phyloP scores from a whole-genome alignment of 2,329 filamentous ascomycete species.

The Tolypocladium album region DNA sequence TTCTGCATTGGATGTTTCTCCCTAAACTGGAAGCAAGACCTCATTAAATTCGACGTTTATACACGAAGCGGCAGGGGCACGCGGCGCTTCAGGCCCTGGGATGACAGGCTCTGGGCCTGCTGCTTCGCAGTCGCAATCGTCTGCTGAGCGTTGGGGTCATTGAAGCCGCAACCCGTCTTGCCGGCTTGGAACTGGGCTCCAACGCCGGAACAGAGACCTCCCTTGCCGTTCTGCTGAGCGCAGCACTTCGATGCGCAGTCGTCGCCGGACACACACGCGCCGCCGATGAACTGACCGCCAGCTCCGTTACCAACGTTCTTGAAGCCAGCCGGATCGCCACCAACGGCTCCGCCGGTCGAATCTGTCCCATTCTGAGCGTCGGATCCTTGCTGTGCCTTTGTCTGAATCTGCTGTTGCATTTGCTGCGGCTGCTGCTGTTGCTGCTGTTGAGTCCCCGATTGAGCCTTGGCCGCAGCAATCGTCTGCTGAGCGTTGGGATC shows the following conservation, averaged over 20 bases:
- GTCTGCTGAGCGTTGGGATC: not conserved
- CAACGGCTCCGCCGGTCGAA: not conserved
- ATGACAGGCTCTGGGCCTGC: not conserved
- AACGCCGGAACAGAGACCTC: not conserved
- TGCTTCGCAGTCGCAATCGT: not conserved
- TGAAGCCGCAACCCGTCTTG: not conserved
- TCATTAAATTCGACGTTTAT: not conserved
- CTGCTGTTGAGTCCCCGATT: not conserved
- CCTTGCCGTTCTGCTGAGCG: not conserved
- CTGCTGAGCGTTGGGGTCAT: not conserved
- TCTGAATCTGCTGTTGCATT: too few relatives aligned
- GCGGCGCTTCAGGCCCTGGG: not conserved
- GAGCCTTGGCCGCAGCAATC: not conserved
- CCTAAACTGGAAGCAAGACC: not conserved
- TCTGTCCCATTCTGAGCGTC: too few relatives aligned
- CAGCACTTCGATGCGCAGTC: not conserved
- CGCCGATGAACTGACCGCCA: not conserved
- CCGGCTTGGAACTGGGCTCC: not conserved
- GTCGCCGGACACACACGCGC: not conserved
- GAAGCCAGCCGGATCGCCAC: not conserved
- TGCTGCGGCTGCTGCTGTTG: not conserved
- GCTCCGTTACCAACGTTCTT: not conserved
- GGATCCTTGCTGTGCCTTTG: too few relatives aligned
- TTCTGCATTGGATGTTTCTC: not conserved
- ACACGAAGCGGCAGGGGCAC: not conserved